Conservation (phyloP, 2,329 filamentous ascomycete species). For the Lojkania enalia region DNA sequence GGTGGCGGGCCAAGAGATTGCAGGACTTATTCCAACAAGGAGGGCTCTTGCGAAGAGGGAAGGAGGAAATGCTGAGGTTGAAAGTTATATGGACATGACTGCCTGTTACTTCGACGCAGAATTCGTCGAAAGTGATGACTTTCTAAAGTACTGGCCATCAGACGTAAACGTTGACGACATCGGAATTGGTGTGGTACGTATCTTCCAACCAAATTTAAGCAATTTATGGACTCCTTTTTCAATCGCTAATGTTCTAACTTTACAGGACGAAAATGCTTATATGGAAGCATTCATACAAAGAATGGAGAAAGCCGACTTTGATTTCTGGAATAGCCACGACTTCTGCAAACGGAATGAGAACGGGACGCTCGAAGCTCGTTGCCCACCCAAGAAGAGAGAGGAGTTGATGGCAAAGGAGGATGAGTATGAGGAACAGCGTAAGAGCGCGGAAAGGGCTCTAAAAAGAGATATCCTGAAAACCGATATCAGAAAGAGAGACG, state of each 20-base stretch:
- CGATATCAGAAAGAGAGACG: background rate
- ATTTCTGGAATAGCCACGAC: slow-evolving; percentile 8
- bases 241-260: background rate
- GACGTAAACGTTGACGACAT: slow-evolving; percentile 1
- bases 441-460: background rate
- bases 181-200: slow-evolving; percentile 1
- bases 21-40: slow-evolving; percentile 2
- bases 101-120: slow-evolving; percentile 4
- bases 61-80: background rate
- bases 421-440: background rate
- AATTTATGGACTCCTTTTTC: background rate
- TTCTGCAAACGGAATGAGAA: slow-evolving; percentile 9
- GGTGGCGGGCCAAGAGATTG: slow-evolving; percentile 4
- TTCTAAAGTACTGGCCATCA: slow-evolving; percentile 1
- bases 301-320: slow-evolving; percentile 7
- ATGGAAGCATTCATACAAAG: slow-evolving; percentile 4
- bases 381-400: slow-evolving; percentile 1
- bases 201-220: background rate
- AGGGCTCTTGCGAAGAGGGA: background rate
- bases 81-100: slow-evolving; percentile 5
- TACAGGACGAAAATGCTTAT: slow-evolving; percentile 4
- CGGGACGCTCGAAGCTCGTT: slow-evolving; percentile 6
- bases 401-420: background rate
- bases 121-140: background rate
- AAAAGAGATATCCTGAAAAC: background rate